Base-by-base conservation (phyloP, 2,329 filamentous ascomycete species). In the Orbilia javanica region DNA sequence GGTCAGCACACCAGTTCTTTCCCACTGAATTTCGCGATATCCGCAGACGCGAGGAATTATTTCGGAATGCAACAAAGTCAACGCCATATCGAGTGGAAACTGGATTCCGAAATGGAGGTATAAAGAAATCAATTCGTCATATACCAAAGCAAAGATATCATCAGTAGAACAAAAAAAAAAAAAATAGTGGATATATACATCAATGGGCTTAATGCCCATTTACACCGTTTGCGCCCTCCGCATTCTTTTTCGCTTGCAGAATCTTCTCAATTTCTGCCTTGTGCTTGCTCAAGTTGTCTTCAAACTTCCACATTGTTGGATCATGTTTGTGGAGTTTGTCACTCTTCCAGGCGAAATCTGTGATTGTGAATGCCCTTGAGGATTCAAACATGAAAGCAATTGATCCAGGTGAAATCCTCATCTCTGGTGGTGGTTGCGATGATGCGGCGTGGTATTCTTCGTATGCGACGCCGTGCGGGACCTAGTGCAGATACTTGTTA, bases 301-400 rank as follows among this genome's bases (percentile, higher is more conserved):
- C 87, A 31, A 77, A 77, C 13, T 50, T 70, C 87, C 87, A 88
- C 87, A 88, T 86, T 80, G 84, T 86, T 0, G 85, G 85, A 66
- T 87, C 85, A 70, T 86, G 86, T 77, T 86, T 85, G 70, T 89
- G 88, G 15, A 88, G 86, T 83, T 88, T 88, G 80, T 85, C 83
- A 68, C 87, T 87, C 80, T 84, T 83, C 78, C 88, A 84, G 1
- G 90, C 91, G 90, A 90, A 93, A 73, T 91, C 88, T 0, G 91
- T 92, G 29, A 93, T 90, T 0, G 90, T 90, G 1, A 92, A 87
- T 89, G 92, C 91, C 68, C 91, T 82, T 69, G 87, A 90, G 80
- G 88, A 91, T 86, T 91, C 89, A 81, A 91, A 91, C 89, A 91
- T 91, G 81, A 91, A 91, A 0, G 89, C 89, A 81, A 89, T 90